A percentile compares a stretch with the other conserved stretches of the same genome.
These are phyloP conservation scores for Pezicula neosporulosa DNA, from an alignment of 2,329 filamentous ascomycete species.

Conservation along the genomic window DNA sequence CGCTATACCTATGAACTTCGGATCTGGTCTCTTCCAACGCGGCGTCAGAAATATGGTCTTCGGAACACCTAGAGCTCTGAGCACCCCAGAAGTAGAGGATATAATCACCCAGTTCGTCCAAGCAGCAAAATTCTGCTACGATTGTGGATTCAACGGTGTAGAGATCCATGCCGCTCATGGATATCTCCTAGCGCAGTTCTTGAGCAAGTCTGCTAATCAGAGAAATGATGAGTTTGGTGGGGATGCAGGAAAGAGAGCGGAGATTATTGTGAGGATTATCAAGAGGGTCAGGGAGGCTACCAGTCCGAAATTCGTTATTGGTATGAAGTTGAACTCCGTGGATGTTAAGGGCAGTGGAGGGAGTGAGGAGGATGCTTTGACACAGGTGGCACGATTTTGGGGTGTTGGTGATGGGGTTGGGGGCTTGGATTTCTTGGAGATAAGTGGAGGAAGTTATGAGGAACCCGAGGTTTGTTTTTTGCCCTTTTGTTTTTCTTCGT, in stretches of 20 bases:
- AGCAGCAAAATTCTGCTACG: conserved; percentile 44
- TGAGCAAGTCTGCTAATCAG: conserved; percentile 64
- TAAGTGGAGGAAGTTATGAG: conserved; percentile 61
- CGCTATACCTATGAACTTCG: conserved; percentile 39
- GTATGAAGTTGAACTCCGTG: conserved; percentile 53
- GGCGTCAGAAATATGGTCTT: conserved; percentile 35
- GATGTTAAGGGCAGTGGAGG: conserved; percentile 39
- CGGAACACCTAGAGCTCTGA: conserved; percentile 56
- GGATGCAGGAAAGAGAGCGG: conserved; percentile 65
- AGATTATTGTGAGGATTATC: conserved; percentile 64
- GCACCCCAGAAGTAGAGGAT: conserved; percentile 45
- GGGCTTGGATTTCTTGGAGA: conserved; percentile 62
- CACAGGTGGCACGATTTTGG: conserved; percentile 50
- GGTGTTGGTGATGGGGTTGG: conserved; percentile 48
- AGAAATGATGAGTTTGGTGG: conserved; percentile 68
- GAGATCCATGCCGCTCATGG: conserved; percentile 62
- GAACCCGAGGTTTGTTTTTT: conserved; percentile 34
- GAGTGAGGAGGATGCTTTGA: conserved; percentile 49
- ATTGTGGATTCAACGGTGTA: conserved; percentile 49
- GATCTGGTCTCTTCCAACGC: conserved; percentile 31
- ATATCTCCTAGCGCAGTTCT: conserved; percentile 68
- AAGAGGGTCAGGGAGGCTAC: conserved; percentile 48
- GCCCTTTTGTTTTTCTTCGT: background rate
- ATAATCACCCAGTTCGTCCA: conserved; percentile 50
- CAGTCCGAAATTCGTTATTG: conserved; percentile 40